These are phyloP conservation scores for Cochlearia excelsa DNA, from an alignment of 345 rosid species.

Conservation along the genomic window DNA sequence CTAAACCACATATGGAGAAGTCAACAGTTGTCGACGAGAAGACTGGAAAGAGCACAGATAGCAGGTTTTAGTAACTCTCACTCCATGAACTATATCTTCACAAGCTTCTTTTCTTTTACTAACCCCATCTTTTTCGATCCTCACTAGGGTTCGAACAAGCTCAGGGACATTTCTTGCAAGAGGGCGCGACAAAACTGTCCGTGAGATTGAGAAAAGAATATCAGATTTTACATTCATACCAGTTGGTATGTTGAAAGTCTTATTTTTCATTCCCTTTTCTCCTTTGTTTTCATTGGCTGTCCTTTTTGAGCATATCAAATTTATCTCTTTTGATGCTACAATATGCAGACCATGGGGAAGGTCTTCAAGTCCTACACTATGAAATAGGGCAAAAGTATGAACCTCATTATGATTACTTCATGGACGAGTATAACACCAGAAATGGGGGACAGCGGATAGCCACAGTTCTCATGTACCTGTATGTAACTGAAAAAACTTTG, in stretches of 20 bases:
- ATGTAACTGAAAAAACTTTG: constrained; percentile 32
- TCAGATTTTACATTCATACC: constrained; percentile 90
- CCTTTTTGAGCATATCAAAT: neutral
- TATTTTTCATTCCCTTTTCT: constrained; percentile 6
- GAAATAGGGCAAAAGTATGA: constrained; percentile 93
- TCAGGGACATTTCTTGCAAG: constrained; percentile 78
- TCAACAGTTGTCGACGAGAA: constrained; percentile 78
- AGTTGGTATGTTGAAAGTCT: constrained; percentile 43
- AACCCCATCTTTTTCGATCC: constrained; percentile 13
- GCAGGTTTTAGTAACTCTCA: constrained; percentile 49
- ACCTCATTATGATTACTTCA: constrained; percentile 91
- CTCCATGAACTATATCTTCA: neutral
- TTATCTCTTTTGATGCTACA: constrained; percentile 9
- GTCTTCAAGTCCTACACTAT: constrained; percentile 90
- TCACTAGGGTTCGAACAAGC: constrained; percentile 78
- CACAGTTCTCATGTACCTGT: constrained; percentile 97
- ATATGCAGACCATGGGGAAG: constrained; percentile 85
- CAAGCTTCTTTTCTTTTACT: constrained; percentile 6
- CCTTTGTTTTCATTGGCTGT: constrained; percentile 1
- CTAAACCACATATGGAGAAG: constrained; percentile 80
- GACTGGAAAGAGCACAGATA: constrained; percentile 88
- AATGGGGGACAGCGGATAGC: constrained; percentile 98
- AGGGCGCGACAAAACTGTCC: constrained; percentile 71
- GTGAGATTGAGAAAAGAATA: constrained; percentile 80
- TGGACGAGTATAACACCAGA: constrained; percentile 73